Evolutionary conservation across 306 rosid species (phyloP), one percentile per base, ranked within the genome.

Genomic region (Castanopsis chinensis): DNA sequence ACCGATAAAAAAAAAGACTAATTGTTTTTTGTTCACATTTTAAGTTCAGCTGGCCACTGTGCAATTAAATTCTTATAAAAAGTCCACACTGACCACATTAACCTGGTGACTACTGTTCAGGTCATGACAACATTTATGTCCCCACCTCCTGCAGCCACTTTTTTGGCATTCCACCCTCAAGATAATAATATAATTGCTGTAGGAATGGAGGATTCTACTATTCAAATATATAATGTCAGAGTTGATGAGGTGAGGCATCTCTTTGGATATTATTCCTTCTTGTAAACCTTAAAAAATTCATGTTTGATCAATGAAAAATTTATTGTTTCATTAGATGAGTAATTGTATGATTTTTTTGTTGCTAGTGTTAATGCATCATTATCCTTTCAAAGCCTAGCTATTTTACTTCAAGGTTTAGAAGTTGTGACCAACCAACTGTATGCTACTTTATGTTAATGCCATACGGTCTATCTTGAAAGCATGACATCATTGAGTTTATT

Each of bases 201-300:
- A 55, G 88, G 88, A 74, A 85, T 85, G 88, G 88, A 85, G 72
- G 88, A 85, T 76, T 85, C 88, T 57, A 60, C 88, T 27, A 85
- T 85, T 63, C 81, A 81, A 65, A 85, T 85, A 28, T 85, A 81
- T 30, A 85, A 85, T 78, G 88, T 85, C 30, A 81, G 88, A 83
- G 85, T 85, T 71, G 88, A 81, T 71, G 88, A 85, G 83, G 88
- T 85, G 76, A 80, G 75, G 32, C 19, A 28, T 74, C 83, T 37
- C 70, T 45, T 33, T 14, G 5, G 59, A 11, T 12, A 15, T 15
- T 10, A 49, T 49, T 49, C 53, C 3, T 49, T 49, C 53, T 49
- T 49, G 53, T 49, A 49, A 49, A 3, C 17, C 11, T 49, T 1
- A 12, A 49, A 49, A 41, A 41, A 41, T 7, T 49, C 53, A 49